Conservation (phyloP, 192 early-diverging fungal species). For the Funneliformis geosporum region DNA sequence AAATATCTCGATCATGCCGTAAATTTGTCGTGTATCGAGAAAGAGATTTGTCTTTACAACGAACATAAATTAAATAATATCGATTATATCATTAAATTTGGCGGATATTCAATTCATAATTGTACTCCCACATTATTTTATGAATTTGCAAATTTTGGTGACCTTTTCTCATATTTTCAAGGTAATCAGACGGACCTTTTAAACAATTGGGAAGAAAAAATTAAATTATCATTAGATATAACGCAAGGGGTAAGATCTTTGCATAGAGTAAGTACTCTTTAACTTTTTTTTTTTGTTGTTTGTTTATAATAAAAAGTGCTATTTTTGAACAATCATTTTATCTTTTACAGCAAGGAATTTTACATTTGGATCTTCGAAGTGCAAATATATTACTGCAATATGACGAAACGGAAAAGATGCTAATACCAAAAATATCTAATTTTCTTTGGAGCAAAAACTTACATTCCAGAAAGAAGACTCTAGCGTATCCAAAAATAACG, state of each 20-base stretch:
- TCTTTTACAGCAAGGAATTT: no score
- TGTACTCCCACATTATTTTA: background rate
- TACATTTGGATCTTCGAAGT: no score
- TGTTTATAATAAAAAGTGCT: no score
- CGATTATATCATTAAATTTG: background rate
- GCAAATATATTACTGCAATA: no score
- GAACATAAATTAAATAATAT: background rate
- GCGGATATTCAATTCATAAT: background rate
- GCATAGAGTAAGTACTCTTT: background rate
- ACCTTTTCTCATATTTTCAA: background rate
- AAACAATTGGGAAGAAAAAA: background rate
- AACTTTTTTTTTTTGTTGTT: background rate
- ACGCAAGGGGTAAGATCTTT: background rate
- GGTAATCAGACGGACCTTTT: background rate
- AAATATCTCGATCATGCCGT: background rate
- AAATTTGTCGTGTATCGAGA: background rate
- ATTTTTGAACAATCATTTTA: no score
- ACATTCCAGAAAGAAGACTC: no score
- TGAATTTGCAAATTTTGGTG: background rate
- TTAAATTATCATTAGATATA: background rate
- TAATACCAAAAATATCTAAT: no score
- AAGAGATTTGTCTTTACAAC: background rate
- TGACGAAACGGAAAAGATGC: no score
- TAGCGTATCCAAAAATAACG: no score
- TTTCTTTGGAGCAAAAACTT: no score